Evolutionary conservation across 2,329 filamentous ascomycete genomes (phyloP), one percentile per base, ranked within the genome.

Genomic region (Fusarium sp.): DNA sequence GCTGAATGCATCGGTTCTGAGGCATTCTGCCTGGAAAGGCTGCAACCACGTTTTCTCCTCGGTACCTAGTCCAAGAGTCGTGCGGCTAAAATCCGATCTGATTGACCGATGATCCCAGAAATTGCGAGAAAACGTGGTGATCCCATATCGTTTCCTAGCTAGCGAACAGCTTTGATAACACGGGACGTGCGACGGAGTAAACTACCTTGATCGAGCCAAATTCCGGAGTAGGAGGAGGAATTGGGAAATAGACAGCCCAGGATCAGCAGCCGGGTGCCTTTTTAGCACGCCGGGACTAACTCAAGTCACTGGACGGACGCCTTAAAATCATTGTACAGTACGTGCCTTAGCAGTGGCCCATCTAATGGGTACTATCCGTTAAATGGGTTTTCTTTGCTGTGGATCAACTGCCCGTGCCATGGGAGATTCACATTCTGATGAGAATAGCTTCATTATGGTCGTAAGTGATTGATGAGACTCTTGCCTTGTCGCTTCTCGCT

Each of bases 81-180:
- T 56, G 42, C 56, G 45, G 50, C 62, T 60, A 41, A 53, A 50
- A 30, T 26, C 20, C 47, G 40, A 55, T 58, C 46, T 41, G 52
- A 59, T 65, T 60, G 42, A 31, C 20, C 44, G 41, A 41, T 41
- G 41, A 44, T 65, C 56, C 42, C 33, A 36, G 60, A 65, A 51
- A 53, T 66, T 64, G 41, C 16, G 34, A 23, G 40, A 57, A 65
- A 65, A 65, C 61, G 54, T 54, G 62, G 61, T 61, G 57, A 65
- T 60, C 41, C 34, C 38, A 45, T 26, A 64, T 40, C 42, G 33
- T 47, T 50, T 41, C 37, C 37, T 38, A 46, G 40, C 46, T 46
- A 44, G 44, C 46, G 45, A 61, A 16, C 46, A 59, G 42, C 30
- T 65, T 30, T 65, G 54, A 65, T 50, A 49, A 38, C 31, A 42